Base-by-base conservation (phyloP, 129 eudicot species). In the Artemisia tridentata region DNA sequence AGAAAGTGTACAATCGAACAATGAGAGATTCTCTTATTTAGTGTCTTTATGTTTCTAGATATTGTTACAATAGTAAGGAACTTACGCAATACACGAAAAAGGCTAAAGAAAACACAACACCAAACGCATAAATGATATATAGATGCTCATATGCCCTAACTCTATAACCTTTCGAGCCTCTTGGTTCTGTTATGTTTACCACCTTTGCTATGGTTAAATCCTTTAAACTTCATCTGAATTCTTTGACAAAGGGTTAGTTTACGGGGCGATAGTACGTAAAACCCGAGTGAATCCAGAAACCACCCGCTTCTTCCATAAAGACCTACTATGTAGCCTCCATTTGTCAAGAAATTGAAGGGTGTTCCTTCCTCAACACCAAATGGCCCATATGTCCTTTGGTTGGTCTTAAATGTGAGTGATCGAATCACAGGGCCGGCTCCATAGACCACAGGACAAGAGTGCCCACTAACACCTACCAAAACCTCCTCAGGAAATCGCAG, bases 301-400 rank as follows among this genome's bases (percentile, higher is more conserved):
- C 89, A 84, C 5, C 93, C 93, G 58, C 87, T 62, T 31, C 80
- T 84, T 63, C 95, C 95, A 79, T 82, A 84, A 67, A 88, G 80
- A 7, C 95, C 90, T 18, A 88, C 84, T 16, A 85, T 76, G 21
- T 60, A 66, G n/a, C 75, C 82, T 19, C 83, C 88, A 16, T 82
- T 86, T 56, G 80, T 63, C 14, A 79, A 72, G 48, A 84, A 80
- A 10, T 60, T 75, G 48, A 89, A 84, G 3, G 92, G 96, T 0
- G 88, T 84, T 41, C 88, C 96, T 67, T 76, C 82, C 76, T 89
- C 92, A 3, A 78, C 84, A 19, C 96, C 96, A 61, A 64, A 89
- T 0, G 96, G 92, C 14, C 96, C 96, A 57, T 77, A 86, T 2
- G 81, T 84, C 63, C 86, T 80, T 17, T 41, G 50, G 67, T 89